phyloP scores from a whole-genome alignment of 2,329 filamentous ascomycete species.

The Exophiala sp. region DNA sequence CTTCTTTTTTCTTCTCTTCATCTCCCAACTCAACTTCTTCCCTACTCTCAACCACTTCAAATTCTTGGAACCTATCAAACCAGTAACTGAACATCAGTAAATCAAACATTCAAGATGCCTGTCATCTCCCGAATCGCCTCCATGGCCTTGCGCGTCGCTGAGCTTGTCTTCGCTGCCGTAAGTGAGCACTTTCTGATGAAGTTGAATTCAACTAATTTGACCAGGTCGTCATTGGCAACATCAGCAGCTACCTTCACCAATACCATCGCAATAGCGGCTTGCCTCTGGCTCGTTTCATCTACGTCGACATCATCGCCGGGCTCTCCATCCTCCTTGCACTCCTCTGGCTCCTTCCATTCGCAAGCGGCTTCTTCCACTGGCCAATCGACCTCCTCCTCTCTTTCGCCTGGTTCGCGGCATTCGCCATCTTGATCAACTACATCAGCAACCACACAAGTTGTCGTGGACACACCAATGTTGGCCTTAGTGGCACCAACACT shows the following conservation, averaged over 20 bases:
- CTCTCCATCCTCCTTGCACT: constrained; percentile 65
- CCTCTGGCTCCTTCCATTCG: constrained; percentile 70
- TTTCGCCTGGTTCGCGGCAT: constrained; percentile 66
- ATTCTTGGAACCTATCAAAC: not conserved
- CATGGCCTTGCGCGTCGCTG: constrained; percentile 56
- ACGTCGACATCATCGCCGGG: constrained; percentile 67
- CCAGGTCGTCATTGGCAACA: constrained; percentile 62
- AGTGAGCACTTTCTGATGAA: constrained; percentile 24
- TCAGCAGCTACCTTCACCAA: constrained; percentile 61
- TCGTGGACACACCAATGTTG: constrained; percentile 47
- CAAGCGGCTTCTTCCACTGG: constrained; percentile 65
- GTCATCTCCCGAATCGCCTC: constrained; percentile 52
- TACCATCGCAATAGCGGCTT: constrained; percentile 37
- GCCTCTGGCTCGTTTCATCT: constrained; percentile 66
- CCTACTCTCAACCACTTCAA: not conserved
- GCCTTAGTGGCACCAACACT: constrained; percentile 55
- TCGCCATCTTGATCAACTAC: constrained; percentile 63
- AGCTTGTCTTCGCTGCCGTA: constrained; percentile 69
- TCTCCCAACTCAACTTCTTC: not conserved
- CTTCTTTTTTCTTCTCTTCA: not conserved
- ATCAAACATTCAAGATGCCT: constrained; percentile 19
- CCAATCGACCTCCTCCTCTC: constrained; percentile 68
- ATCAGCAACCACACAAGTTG: constrained; percentile 32
- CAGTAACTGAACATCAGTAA: not conserved
- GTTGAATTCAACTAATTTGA: constrained; percentile 18